A percentile compares a stretch with the other conserved stretches of the same genome.
These are phyloP conservation scores for Catharanthus roseus DNA, from an alignment of 257 asterid species.

Conservation along the genomic window DNA sequence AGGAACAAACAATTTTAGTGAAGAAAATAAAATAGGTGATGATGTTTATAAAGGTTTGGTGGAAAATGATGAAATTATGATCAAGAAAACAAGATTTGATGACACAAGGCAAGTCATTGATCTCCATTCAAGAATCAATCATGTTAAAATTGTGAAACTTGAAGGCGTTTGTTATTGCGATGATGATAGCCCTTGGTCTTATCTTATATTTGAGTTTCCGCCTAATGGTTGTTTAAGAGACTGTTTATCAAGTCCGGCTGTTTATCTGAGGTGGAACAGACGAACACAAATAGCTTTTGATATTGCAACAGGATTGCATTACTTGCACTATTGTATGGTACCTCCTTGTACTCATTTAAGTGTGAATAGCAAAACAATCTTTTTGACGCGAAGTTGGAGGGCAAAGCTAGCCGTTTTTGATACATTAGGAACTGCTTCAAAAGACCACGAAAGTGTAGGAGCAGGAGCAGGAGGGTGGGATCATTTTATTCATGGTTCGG, in stretches of 20 bases:
- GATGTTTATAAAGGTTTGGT: slow-evolving; percentile 41
- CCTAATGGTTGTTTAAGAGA: slow-evolving; percentile 55
- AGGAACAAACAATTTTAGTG: slow-evolving; percentile 37
- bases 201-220: slow-evolving; percentile 59
- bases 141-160: slow-evolving; percentile 59
- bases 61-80: slow-evolving; percentile 39
- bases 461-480: slow-evolving; percentile 18
- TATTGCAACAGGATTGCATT: slow-evolving; percentile 58
- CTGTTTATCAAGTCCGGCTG: slow-evolving; percentile 26
- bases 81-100: slow-evolving; percentile 41
- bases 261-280: slow-evolving; percentile 39
- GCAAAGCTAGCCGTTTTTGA: slow-evolving; percentile 52
- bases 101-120: slow-evolving; percentile 42
- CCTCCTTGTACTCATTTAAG: slow-evolving; percentile 43
- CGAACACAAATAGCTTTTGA: slow-evolving; percentile 70
- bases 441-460: slow-evolving; percentile 17
- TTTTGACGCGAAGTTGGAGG: slow-evolving; percentile 59
- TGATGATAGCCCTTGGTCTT: slow-evolving; percentile 34
- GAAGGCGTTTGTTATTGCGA: slow-evolving; percentile 58
- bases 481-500: slow-evolving; percentile 11
- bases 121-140: slow-evolving; percentile 63
- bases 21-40: slow-evolving; percentile 24
- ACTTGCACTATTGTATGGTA: slow-evolving; percentile 54
- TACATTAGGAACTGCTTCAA: background rate
- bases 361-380: slow-evolving; percentile 36